These are phyloP conservation scores for Hyphopichia wangnamkhiaoensis DNA, from an alignment of 1,139 yeast genomes.

Conservation along the genomic window DNA sequence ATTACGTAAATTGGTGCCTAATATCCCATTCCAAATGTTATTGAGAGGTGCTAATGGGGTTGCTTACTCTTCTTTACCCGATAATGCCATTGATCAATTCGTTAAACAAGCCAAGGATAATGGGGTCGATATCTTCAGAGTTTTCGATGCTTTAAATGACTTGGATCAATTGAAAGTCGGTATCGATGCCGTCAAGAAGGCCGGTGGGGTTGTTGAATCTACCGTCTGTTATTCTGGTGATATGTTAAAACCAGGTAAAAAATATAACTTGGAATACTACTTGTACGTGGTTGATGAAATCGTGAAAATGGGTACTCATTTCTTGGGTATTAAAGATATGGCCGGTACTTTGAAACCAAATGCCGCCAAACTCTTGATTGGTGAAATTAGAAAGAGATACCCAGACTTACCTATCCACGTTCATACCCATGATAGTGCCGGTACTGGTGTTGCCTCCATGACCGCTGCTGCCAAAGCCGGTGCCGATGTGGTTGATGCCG, in stretches of 20 bases:
- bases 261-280: conserved; percentile 91
- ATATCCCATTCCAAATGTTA: conserved; percentile 98
- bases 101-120: conserved; percentile 90
- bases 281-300: conserved; percentile 77
- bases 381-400: conserved; percentile 78
- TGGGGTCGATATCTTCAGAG: conserved; percentile 97
- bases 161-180: conserved; percentile 96
- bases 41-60: conserved; percentile 99
- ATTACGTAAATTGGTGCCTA: conserved; percentile 88
- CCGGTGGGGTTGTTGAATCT: conserved; percentile 98
- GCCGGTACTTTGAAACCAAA: conserved; percentile 98
- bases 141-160: conserved; percentile 95
- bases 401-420: conserved; percentile 97
- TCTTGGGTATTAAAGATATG: conserved; percentile 98
- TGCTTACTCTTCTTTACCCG: conserved; percentile 96
- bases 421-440: conserved; percentile 99
- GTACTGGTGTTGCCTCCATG: conserved; percentile 98
- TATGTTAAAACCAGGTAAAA: conserved; percentile 92
- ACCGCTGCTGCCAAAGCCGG: conserved; percentile 93
- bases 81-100: conserved; percentile 97
- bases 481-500: conserved; percentile 97
- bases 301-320: conserved; percentile 93
- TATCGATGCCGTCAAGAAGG: conserved; percentile 95
- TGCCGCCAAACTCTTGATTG: conserved; percentile 82
- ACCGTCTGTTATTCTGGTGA: conserved; percentile 99